These are phyloP conservation scores for Trichomonascaceae sp. DNA, from an alignment of 1,139 yeast genomes.

Conservation along the genomic window DNA sequence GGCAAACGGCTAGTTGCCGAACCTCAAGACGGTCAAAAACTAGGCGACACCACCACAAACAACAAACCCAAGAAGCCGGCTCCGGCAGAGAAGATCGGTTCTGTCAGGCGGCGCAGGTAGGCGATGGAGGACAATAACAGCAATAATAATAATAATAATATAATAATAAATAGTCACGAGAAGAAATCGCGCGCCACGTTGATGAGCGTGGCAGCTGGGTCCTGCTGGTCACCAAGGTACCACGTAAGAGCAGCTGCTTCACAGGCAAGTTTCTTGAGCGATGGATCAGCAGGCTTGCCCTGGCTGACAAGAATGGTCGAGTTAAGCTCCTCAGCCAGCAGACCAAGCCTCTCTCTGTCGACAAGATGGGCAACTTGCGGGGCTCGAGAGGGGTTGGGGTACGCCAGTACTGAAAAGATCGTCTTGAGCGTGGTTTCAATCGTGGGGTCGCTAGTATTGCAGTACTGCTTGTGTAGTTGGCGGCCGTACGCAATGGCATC, in stretches of 20 bases:
- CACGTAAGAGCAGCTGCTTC: constrained; percentile 25
- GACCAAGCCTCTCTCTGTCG: constrained; percentile 24
- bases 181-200: constrained; percentile 27
- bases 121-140: background rate
- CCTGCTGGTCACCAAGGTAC: constrained; percentile 21
- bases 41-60: background rate
- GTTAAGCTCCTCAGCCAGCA: constrained; percentile 33
- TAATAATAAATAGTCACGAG: constrained; percentile 5
- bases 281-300: constrained; percentile 27
- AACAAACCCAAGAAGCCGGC: background rate
- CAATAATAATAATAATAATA: constrained; percentile 1
- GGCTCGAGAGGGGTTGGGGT: constrained; percentile 31
- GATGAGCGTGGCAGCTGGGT: constrained; percentile 23
- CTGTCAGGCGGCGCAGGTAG: background rate
- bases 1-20: constrained; percentile 8
- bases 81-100: background rate
- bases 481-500: constrained; percentile 37
- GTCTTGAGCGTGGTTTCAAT: constrained; percentile 26
- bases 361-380: constrained; percentile 28
- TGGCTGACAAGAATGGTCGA: constrained; percentile 33
- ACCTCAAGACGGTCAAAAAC: constrained; percentile 5
- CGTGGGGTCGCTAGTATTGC: constrained; percentile 20
- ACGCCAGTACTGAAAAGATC: constrained; percentile 40
- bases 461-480: constrained; percentile 30
- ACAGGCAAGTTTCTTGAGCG: constrained; percentile 27